A percentile compares a stretch with the other conserved stretches of the same genome.
These are phyloP conservation scores for Xylaria sp. DNA, from an alignment of 2,329 filamentous ascomycete species.

Conservation along the genomic window DNA sequence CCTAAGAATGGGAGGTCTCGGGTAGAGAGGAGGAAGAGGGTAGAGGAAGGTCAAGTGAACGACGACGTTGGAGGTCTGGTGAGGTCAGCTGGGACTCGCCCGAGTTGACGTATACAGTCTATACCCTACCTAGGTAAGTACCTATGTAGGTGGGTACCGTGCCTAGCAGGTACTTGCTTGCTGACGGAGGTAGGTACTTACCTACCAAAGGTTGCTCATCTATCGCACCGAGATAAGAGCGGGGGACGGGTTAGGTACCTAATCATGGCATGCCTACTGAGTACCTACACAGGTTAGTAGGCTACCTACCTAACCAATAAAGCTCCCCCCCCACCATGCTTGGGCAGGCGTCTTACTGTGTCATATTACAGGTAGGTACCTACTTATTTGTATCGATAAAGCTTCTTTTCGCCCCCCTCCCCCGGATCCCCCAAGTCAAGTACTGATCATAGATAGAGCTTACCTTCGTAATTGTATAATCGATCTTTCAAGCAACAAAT, in stretches of 20 bases:
- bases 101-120: slow-evolving; percentile 19
- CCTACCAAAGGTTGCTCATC: background rate
- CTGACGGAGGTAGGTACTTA: too few species aligned
- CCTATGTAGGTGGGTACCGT: background rate
- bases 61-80: slow-evolving; percentile 25
- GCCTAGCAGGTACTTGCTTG: background rate
- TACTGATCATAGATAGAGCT: too few species aligned
- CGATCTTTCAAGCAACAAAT: background rate
- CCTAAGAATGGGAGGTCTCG: background rate
- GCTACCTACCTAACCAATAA: too few species aligned
- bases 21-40: background rate
- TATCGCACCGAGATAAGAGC: too few species aligned
- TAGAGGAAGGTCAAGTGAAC: slow-evolving; percentile 27
- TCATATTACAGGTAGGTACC: too few species aligned
- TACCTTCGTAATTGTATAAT: background rate
- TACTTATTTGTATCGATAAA: background rate
- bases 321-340: too few species aligned
- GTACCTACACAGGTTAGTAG: too few species aligned
- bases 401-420: too few species aligned
- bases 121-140: background rate
- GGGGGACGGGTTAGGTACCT: too few species aligned
- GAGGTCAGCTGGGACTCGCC: slow-evolving; percentile 39
- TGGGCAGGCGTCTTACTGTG: too few species aligned
- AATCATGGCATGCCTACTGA: too few species aligned
- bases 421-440: too few species aligned